A percentile compares a stretch with the other conserved stretches of the same genome.
phyloP scores from a whole-genome alignment of 129 eudicot species.

The Ambrosia artemisiifolia region DNA sequence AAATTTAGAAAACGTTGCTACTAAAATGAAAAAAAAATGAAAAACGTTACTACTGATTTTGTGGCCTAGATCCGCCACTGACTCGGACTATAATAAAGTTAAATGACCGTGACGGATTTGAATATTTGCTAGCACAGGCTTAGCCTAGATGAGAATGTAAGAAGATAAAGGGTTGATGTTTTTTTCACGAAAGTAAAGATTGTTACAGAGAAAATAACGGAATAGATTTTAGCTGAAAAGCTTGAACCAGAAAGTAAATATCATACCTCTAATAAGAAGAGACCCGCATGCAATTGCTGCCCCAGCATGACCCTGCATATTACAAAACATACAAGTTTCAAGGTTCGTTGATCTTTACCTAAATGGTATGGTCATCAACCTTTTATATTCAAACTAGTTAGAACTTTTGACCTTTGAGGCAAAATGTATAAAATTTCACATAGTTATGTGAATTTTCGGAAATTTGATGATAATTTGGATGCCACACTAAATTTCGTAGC shows the following conservation, averaged over 20 bases:
- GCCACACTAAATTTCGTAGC: neutral
- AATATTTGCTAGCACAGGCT: neutral
- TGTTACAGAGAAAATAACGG: neutral
- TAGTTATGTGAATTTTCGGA: neutral
- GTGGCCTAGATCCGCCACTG: no score
- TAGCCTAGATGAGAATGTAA: neutral
- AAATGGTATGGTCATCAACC: neutral
- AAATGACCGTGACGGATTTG: no score
- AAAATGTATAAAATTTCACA: neutral
- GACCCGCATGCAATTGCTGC: constrained; percentile 93
- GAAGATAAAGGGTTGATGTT: neutral
- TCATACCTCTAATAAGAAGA: constrained; percentile 72
- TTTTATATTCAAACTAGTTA: neutral
- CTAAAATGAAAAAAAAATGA: no score
- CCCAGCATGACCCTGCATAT: constrained; percentile 85
- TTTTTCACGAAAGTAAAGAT: neutral
- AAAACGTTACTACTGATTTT: no score
- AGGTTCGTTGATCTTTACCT: neutral
- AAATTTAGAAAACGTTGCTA: no score
- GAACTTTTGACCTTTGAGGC: neutral
- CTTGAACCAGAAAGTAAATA: neutral
- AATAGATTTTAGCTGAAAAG: neutral
- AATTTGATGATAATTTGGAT: neutral
- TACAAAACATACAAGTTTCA: neutral
- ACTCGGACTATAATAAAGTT: neutral